phyloP scores from a whole-genome alignment of 208 protist species.

The Trichomonas vaginalis region DNA sequence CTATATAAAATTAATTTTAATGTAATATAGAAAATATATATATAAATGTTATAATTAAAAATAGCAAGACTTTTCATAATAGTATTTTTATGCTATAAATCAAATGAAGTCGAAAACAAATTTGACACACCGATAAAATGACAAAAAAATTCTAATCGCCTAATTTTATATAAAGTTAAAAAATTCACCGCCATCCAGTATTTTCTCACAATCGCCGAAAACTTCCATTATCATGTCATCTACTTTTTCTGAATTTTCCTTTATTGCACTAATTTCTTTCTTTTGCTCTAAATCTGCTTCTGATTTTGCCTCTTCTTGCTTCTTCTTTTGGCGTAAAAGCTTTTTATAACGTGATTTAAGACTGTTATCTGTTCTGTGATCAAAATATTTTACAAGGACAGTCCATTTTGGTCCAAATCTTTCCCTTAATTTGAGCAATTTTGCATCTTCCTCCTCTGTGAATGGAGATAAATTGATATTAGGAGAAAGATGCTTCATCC shows the following conservation, averaged over 20 bases:
- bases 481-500: not conserved
- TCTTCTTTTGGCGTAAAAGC: not conserved
- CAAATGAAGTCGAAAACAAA: no score
- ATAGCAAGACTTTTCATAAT: no score
- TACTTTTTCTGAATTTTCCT: not conserved
- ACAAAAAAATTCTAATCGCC: no score
- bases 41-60: no score
- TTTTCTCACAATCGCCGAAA: no score
- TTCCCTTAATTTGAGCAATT: not conserved
- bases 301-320: not conserved
- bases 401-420: not conserved
- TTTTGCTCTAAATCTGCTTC: not conserved
- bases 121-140: no score
- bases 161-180: no score
- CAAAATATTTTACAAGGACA: not conserved
- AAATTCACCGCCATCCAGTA: no score
- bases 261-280: not conserved
- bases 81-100: no score
- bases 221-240: no score
- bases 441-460: not conserved
- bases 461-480: not conserved
- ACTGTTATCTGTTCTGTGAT: not conserved
- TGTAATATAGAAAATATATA: no score
- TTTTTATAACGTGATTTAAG: not conserved
- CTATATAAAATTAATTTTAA: no score